Conservation (phyloP, 768 basidiomycete genomes). For the Lepiota brunneoincarnata region DNA sequence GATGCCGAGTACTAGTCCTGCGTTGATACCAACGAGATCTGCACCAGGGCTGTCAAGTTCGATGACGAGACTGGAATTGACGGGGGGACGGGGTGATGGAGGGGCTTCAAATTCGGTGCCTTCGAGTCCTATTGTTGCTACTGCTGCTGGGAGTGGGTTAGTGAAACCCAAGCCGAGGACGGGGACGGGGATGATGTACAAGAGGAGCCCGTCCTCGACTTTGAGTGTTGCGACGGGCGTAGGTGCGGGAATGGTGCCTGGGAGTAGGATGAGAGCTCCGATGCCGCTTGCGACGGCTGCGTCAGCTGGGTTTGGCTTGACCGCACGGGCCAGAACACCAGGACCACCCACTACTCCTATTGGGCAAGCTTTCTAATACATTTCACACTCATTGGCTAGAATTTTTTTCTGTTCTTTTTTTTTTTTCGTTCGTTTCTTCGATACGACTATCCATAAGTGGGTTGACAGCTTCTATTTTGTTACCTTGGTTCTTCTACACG, state of each 20-base stretch:
- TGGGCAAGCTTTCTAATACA: conserved; percentile 2
- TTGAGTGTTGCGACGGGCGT: neutral
- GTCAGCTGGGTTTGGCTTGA: neutral
- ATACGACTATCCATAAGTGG: neutral
- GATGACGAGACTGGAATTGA: conserved; percentile 5
- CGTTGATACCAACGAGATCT: conserved; percentile 7
- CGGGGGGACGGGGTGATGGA: neutral
- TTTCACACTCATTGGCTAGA: neutral
- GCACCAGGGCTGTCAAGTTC: conserved; percentile 9
- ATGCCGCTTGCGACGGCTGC: conserved; percentile 15
- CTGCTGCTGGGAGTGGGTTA: conserved; percentile 6
- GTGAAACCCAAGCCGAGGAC: conserved; percentile 52
- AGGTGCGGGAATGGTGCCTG: neutral
- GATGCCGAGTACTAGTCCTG: conserved; percentile 1
- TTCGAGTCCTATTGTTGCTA: conserved; percentile 1
- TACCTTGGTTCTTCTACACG: neutral
- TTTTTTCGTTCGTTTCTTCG: neutral
- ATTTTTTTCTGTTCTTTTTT: neutral
- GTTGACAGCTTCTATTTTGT: neutral
- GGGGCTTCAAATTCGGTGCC: neutral
- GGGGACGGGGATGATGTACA: conserved; percentile 70
- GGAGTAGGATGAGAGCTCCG: conserved; percentile 19
- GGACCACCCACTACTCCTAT: neutral
- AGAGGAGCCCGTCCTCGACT: conserved; percentile 31
- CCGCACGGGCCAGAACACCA: neutral